Base-by-base conservation (phyloP, 176 grass and related monocot genomes). In the Avena insularis region DNA sequence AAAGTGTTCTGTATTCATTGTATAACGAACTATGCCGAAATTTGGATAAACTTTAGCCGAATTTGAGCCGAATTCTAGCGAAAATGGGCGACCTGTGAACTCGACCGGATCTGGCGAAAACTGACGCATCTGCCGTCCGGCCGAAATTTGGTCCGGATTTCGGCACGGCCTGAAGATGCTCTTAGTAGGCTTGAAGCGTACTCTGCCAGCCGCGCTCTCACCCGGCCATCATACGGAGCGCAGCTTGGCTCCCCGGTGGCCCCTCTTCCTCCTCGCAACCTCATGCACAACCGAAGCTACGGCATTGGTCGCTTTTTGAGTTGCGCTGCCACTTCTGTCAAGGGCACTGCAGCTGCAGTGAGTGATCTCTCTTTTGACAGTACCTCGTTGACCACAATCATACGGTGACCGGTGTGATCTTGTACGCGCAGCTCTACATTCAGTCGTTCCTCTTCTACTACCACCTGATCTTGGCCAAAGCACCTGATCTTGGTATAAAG, bases 301-400 rank as follows among this genome's bases (percentile, higher is more conserved):
- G 33, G 15, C 76, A 80, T 46, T 85, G 58, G 82, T 57, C 31
- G 14, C 47, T 57, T 85, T 85, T 76, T 36, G 31, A 85, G 82
- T 49, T 86, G 13, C 15, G 54, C 4, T 78, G 61, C 83, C 63
- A 17, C 79, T 62, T 65, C 51, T 31, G 40, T 48, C 87, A 83
- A 71, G 8, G 19, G 35, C 66, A 27, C 55, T 35, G 40, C 80
- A 70, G 64, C 55, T 35, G 40, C 80, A 70, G 64, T 55, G 64
- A 70, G 80, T 55, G 64, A 55, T 82, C 63, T 55, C 50, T 6
- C 35, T 71, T 56, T 55, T 25, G 12, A 56, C 29, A 15, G 3
- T 40, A 23, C 73, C 48, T 33, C 12, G 50, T 45, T 84, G 63
- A 71, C 71, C 23, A 16, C 17, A 74, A 43, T 74, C 14, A 13